Base-by-base conservation (phyloP, 1,139 yeast species). In the Yamadazyma triangularis region DNA sequence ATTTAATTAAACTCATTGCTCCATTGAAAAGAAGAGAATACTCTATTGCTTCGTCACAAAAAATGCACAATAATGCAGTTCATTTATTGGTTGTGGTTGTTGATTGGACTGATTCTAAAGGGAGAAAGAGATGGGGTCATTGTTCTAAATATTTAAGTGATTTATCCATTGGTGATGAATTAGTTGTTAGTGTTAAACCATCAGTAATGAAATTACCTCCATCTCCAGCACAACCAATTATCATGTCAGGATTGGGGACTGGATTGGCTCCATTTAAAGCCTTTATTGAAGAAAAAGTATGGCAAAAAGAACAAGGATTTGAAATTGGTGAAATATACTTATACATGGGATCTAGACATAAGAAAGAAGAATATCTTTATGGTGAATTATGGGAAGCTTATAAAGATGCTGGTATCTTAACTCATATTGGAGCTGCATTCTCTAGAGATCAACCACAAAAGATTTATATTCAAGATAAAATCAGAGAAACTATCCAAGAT, bases 261-360 rank as follows among this genome's bases (percentile, higher is more conserved):
- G 98, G 98, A 41, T 74, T 91, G 49, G 98, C 98, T 14, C 98
- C 98, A 35, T 91, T 91, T 78, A 89, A 91, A 70, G 98, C 97
- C 1, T 88, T 91, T 52, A 75, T 89, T 38, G 97, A 91, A 62
- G 97, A 91, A 63, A 89, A 88, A 68, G 76, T 84, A 49, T 87
- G 94, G 89, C 97, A 91, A 67, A 71, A 80, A 56, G 74, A 82
- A 47, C 94, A 87, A 56, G 97, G 97, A 29, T 58, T 73, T 60
- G 85, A 81, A 46, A 86, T 91, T 56, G 98, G 98, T 32, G 93
- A 85, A 30, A 78, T 89, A 37, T 89, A 77, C 66, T 68, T 91
- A 50, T 91, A 77, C 68, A 65, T 91, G 63, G 98, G 98, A 42
- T 86, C 97, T 27, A 84, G 98, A 66, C 97, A 89, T 63, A 86